Conservation (phyloP, 805 yeast species). For the Pichia pseudocactophila region DNA sequence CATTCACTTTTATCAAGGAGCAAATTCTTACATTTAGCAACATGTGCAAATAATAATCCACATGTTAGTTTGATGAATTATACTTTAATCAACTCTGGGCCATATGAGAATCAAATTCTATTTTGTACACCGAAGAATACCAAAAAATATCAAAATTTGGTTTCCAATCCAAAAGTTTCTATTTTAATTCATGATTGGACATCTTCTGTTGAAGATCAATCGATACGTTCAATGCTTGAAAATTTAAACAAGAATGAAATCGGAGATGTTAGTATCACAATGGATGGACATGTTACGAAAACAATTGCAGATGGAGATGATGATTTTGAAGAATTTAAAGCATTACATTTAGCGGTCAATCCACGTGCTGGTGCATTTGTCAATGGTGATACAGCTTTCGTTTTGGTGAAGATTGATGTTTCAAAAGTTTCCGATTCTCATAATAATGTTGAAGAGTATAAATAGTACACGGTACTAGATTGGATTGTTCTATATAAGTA, state of each 20-base stretch:
- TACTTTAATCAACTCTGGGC: constrained; percentile 44
- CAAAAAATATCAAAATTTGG: constrained; percentile 63
- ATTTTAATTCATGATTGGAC: constrained; percentile 88
- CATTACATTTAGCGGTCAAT: constrained; percentile 49
- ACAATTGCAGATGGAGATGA: constrained; percentile 34
- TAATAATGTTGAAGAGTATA: constrained; percentile 37
- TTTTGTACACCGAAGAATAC: constrained; percentile 67
- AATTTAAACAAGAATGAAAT: constrained; percentile 73
- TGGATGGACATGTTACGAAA: constrained; percentile 57
- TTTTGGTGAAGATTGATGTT: constrained; percentile 53
- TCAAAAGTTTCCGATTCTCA: constrained; percentile 77
- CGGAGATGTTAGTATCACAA: constrained; percentile 72
- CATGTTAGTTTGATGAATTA: constrained; percentile 91
- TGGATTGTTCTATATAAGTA: not conserved
- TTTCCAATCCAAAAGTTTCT: constrained; percentile 67
- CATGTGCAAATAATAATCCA: constrained; percentile 59
- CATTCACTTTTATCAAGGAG: constrained; percentile 45
- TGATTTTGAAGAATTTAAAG: constrained; percentile 52
- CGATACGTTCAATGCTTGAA: constrained; percentile 52
- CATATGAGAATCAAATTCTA: constrained; percentile 33
- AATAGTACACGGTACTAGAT: not conserved
- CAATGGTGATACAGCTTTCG: constrained; percentile 51
- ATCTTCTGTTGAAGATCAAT: constrained; percentile 27
- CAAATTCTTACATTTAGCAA: constrained; percentile 76
- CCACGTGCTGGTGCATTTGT: constrained; percentile 67